phyloP scores from a whole-genome alignment of 768 basidiomycete genomes.

The Lyophyllum decastes region DNA sequence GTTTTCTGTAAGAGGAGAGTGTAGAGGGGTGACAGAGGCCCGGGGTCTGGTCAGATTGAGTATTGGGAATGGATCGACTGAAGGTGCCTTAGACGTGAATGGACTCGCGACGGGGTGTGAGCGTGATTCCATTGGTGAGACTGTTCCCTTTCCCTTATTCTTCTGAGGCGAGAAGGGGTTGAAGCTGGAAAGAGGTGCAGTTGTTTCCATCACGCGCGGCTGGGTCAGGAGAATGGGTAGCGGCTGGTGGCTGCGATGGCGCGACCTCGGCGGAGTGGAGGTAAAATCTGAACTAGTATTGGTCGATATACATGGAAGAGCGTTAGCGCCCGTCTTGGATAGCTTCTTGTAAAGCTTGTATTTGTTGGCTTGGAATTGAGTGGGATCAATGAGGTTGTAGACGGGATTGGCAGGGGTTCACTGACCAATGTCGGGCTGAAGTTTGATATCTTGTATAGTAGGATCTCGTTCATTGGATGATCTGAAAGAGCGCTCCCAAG shows the following conservation, averaged over 20 bases:
- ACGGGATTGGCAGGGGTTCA: conserved; percentile 6
- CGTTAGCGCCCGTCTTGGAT: conserved; percentile 42
- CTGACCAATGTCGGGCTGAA: conserved; percentile 63
- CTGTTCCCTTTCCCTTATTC: conserved; percentile 51
- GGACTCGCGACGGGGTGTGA: conserved; percentile 52
- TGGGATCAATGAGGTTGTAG: conserved; percentile 11
- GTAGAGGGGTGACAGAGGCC: conserved; percentile 19
- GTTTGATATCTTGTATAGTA: conserved; percentile 70
- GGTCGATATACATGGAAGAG: conserved; percentile 15
- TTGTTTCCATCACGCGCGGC: conserved; percentile 52
- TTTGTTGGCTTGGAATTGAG: conserved; percentile 59
- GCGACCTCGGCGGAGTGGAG: conserved; percentile 39
- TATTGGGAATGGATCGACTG: conserved; percentile 40
- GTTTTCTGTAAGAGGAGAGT: conserved; percentile 30
- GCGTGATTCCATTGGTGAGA: conserved; percentile 21
- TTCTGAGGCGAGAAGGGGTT: conserved; percentile 85
- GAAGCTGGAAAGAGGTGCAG: conserved; percentile 54
- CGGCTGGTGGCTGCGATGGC: conserved; percentile 27
- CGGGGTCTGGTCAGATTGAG: conserved; percentile 24
- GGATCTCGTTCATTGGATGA: conserved; percentile 56
- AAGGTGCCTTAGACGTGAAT: conserved; percentile 34
- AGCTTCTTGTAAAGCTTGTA: conserved; percentile 84
- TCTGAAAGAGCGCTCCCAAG: conserved; percentile 75
- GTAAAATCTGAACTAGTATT: conserved; percentile 27
- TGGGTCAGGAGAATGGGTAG: conserved; percentile 35